A percentile compares a stretch with the other conserved stretches of the same genome.
Evolutionary conservation across 2,329 filamentous ascomycete genomes (phyloP).

Genomic region (Venturiaceae sp.): DNA sequence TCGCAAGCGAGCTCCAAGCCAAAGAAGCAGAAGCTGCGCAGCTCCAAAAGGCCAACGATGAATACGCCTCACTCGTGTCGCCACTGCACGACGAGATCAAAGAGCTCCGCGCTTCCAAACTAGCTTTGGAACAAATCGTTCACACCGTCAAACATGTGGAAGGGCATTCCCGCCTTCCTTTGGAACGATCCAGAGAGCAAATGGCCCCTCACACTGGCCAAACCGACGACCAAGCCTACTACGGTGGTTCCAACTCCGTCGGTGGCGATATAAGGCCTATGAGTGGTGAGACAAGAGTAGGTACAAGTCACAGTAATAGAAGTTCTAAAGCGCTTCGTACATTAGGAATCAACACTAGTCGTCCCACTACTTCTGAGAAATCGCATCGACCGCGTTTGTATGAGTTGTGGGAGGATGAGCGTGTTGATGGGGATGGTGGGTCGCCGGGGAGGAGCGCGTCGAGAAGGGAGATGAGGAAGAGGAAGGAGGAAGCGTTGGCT

Average conservation of each 20-base stretch:
- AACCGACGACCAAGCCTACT: not conserved
- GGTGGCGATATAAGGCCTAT: not conserved
- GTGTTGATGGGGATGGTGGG: not conserved
- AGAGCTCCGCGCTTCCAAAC: not conserved
- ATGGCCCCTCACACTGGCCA: not conserved
- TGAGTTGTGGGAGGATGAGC: not conserved
- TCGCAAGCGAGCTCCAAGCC: not conserved
- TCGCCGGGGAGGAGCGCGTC: not conserved
- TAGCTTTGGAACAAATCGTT: not conserved
- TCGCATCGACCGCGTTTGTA: not conserved
- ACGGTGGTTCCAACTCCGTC: not conserved
- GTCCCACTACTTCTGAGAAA: not conserved
- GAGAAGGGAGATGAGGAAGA: not conserved
- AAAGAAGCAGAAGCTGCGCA: not conserved
- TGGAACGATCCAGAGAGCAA: not conserved
- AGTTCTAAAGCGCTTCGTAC: not conserved
- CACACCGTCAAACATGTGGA: not conserved
- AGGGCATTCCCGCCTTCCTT: not conserved
- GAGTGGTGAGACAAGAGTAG: slow-evolving; percentile 1
- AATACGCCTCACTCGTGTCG: not conserved
- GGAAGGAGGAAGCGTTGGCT: not conserved
- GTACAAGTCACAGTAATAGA: not conserved
- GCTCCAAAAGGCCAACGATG: not conserved
- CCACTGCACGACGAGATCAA: not conserved
- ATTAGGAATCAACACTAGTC: not conserved